Percentiles rank a stretch among this genome's conserved stretches.
These are phyloP conservation scores for Kodamaea anthophila DNA, from an alignment of 1,139 yeast genomes.

Conservation along the genomic window DNA sequence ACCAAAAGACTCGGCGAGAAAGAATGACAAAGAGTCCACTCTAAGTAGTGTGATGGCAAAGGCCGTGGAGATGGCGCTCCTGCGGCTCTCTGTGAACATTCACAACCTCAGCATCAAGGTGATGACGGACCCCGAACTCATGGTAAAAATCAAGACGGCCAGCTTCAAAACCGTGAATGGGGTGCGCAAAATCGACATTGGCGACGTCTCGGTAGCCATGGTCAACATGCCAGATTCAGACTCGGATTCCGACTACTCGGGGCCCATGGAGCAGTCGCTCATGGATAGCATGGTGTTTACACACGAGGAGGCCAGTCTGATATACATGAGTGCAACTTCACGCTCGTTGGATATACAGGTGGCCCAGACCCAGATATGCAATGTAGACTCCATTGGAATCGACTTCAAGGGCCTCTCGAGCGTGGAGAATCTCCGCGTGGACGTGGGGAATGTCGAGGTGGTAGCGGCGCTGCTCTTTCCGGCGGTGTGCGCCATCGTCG, in stretches of 20 bases:
- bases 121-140: constrained; percentile 40
- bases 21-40: constrained; percentile 13
- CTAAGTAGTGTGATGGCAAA: constrained; percentile 52
- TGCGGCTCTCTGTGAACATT: constrained; percentile 50
- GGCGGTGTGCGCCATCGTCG: constrained; percentile 24
- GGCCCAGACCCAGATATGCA: constrained; percentile 17
- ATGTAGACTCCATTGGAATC: constrained; percentile 31
- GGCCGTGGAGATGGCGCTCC: constrained; percentile 66
- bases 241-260: constrained; percentile 10
- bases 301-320: constrained; percentile 62
- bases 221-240: constrained; percentile 16
- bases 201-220: constrained; percentile 23
- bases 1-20: background rate
- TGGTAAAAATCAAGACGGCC: constrained; percentile 36
- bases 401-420: constrained; percentile 48
- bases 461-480: constrained; percentile 37
- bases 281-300: constrained; percentile 63
- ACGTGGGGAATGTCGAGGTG: constrained; percentile 39
- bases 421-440: constrained; percentile 42
- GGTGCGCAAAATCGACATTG: constrained; percentile 28
- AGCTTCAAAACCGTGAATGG: constrained; percentile 43
- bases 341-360: constrained; percentile 21
- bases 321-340: constrained; percentile 80
- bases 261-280: constrained; percentile 15
- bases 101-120: constrained; percentile 40